A percentile compares a stretch with the other conserved stretches of the same genome.
phyloP scores from a whole-genome alignment of 139 green algal species.

The Chlamydomonas eustigma region DNA sequence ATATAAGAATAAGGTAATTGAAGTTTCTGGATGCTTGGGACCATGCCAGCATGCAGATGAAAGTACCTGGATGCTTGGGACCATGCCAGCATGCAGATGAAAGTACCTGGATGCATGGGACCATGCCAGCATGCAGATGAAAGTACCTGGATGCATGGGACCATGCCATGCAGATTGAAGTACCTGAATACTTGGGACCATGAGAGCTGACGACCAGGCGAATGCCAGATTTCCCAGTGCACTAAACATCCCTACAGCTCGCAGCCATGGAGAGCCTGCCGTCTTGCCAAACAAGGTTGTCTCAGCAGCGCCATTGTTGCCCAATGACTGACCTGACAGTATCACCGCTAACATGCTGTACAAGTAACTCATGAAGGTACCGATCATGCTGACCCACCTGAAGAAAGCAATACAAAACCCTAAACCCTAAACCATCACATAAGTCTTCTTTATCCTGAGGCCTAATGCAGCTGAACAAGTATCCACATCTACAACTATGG shows the following conservation, averaged over 20 bases:
- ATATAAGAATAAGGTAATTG: too few species aligned
- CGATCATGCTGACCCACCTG: conserved; percentile 19
- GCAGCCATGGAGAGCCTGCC: background rate
- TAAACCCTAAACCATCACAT: conserved; percentile 15
- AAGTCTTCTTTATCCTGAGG: too few species aligned
- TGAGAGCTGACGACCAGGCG: background rate
- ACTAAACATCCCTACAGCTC: background rate
- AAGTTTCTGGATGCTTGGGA: too few species aligned
- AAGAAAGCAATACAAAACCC: conserved; percentile 32
- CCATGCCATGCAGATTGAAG: too few species aligned
- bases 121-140: too few species aligned
- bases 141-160: too few species aligned
- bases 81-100: too few species aligned
- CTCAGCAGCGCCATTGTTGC: background rate
- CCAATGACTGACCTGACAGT: background rate
- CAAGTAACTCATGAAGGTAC: conserved; percentile 33
- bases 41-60: too few species aligned
- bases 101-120: too few species aligned
- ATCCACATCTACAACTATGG: too few species aligned
- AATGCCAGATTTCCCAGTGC: background rate
- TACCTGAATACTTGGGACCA: background rate
- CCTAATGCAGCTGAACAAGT: too few species aligned
- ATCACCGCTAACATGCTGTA: conserved; percentile 44
- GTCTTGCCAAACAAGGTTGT: background rate
- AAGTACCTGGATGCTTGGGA: too few species aligned